Conservation (phyloP, 352 stramenopile genomes). For the Globisporangium megalacanthum region DNA sequence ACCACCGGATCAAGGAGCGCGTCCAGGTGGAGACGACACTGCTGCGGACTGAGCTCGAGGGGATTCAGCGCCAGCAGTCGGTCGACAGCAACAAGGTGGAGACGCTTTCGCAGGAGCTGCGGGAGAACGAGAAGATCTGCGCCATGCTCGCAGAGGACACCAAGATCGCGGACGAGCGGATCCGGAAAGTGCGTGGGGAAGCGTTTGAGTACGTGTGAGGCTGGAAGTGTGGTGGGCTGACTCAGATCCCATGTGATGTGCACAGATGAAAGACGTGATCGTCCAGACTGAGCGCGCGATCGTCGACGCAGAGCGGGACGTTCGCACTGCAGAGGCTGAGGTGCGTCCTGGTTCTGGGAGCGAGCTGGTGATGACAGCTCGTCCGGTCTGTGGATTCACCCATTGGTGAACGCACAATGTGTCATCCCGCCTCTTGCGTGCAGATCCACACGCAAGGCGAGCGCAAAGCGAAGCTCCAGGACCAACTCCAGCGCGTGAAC, state of each 20-base stretch:
- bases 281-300: conserved; percentile 53
- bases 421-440: background rate
- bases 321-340: conserved; percentile 55
- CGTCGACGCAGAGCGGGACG: conserved; percentile 33
- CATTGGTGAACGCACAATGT: background rate
- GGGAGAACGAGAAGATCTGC: conserved; percentile 68
- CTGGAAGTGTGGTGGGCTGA: background rate
- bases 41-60: conserved; percentile 63
- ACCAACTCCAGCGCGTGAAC: conserved; percentile 70
- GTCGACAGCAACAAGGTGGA: conserved; percentile 71
- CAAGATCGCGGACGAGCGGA: conserved; percentile 51
- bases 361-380: too few species aligned
- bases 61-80: conserved; percentile 58
- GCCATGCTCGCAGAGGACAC: conserved; percentile 57
- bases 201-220: background rate
- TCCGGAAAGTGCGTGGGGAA: conserved; percentile 36
- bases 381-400: too few species aligned
- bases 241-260: background rate
- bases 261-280: conserved; percentile 70
- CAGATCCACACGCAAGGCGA: conserved; percentile 50
- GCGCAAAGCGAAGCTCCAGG: conserved; percentile 57
- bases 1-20: conserved; percentile 78
- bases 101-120: conserved; percentile 59
- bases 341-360: conserved; percentile 16
- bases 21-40: conserved; percentile 67